phyloP scores from a whole-genome alignment of 2,329 filamentous ascomycete genomes.

The Alternaria gansuensis region DNA sequence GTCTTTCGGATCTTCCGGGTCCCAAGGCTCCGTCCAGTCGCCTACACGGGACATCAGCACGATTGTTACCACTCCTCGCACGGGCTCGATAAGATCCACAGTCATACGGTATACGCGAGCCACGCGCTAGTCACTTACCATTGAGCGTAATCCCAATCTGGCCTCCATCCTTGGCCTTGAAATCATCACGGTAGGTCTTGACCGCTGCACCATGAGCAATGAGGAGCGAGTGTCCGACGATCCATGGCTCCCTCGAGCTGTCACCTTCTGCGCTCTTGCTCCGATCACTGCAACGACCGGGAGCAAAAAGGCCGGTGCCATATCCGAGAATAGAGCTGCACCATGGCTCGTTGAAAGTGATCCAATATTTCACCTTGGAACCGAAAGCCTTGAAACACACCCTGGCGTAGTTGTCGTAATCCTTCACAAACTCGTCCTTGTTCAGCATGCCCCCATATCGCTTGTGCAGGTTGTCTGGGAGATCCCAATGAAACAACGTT shows the following conservation, averaged over 20 bases:
- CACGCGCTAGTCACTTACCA: slow-evolving; percentile 59
- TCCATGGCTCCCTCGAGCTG: slow-evolving; percentile 80
- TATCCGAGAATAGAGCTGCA: slow-evolving; percentile 84
- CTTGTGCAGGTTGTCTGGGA: slow-evolving; percentile 79
- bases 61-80: background rate
- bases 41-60: slow-evolving; percentile 56
- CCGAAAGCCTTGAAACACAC: slow-evolving; percentile 76
- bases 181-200: slow-evolving; percentile 83
- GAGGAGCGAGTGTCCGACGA: slow-evolving; percentile 80
- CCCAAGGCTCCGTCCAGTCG: slow-evolving; percentile 84
- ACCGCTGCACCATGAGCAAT: slow-evolving; percentile 82
- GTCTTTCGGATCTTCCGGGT: slow-evolving; percentile 76
- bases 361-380: slow-evolving; percentile 84
- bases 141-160: slow-evolving; percentile 90
- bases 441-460: slow-evolving; percentile 84
- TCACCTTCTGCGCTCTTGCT: slow-evolving; percentile 75
- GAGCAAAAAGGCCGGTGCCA: slow-evolving; percentile 78
- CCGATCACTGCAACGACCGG: slow-evolving; percentile 81
- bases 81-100: slow-evolving; percentile 14
- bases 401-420: slow-evolving; percentile 81
- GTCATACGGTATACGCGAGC: slow-evolving; percentile 21
- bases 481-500: slow-evolving; percentile 89
- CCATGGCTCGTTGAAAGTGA: slow-evolving; percentile 91
- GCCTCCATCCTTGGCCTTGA: slow-evolving; percentile 75
- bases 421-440: slow-evolving; percentile 81